phyloP scores from a whole-genome alignment of 192 early-diverging fungal species.

The Funneliformis geosporum region DNA sequence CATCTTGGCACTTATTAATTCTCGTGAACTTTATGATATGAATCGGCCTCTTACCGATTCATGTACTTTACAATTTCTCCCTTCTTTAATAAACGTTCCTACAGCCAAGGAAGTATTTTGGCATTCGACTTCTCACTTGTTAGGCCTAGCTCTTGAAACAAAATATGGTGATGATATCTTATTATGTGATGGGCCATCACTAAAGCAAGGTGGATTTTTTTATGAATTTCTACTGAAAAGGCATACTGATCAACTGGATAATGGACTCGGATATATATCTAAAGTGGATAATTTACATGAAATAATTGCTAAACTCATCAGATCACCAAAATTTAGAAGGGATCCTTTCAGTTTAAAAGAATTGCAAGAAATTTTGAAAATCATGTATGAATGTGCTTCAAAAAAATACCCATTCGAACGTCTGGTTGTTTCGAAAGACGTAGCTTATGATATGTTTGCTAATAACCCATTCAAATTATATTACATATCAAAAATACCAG shows the following conservation, averaged over 20 bases:
- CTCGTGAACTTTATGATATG: conserved; percentile 52
- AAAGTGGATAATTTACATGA: conserved; percentile 32
- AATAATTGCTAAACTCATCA: conserved; percentile 40
- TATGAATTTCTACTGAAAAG: conserved; percentile 72
- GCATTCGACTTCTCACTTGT: conserved; percentile 71
- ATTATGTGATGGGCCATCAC: conserved; percentile 70
- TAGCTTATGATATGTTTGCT: conserved; percentile 65
- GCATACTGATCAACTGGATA: conserved; percentile 32
- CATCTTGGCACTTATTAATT: conserved; percentile 51
- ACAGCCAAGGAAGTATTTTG: conserved; percentile 55
- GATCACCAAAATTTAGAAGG: conserved; percentile 40
- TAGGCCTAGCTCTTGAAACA: conserved; percentile 71
- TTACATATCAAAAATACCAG: conserved; percentile 57
- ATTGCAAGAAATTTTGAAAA: conserved; percentile 48
- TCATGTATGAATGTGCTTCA: conserved; percentile 53
- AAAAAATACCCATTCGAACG: conserved; percentile 65
- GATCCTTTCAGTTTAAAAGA: conserved; percentile 40
- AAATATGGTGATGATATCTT: conserved; percentile 68
- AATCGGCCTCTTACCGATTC: conserved; percentile 46
- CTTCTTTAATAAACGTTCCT: conserved; percentile 45
- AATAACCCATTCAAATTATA: conserved; percentile 78
- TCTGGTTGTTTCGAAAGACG: conserved; percentile 57
- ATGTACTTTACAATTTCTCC: conserved; percentile 46
- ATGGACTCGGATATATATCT: conserved; percentile 32
- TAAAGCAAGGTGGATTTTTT: conserved; percentile 75